Evolutionary conservation across 208 protist genomes (phyloP).

Genomic region (Trichomonas vaginalis): DNA sequence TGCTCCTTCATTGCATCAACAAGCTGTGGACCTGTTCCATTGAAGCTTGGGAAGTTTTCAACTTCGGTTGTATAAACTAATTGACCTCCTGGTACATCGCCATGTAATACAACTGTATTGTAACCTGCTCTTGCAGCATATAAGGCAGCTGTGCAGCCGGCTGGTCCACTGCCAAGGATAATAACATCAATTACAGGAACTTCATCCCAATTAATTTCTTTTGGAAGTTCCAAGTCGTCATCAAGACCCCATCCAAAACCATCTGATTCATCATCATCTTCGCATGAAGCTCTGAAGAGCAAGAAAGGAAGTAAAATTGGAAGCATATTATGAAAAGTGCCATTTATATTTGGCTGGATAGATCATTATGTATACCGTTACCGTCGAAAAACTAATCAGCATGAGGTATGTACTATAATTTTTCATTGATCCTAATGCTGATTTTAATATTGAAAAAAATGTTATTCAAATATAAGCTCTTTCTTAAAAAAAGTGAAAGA

Average conservation of each 20-base stretch:
- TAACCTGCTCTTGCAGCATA: conserved; percentile 47
- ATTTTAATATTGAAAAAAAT: too few species aligned
- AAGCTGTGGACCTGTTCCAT: conserved; percentile 32
- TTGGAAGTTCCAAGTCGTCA: background rate
- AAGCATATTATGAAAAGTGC: background rate
- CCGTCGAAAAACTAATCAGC: too few species aligned
- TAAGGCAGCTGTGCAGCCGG: conserved; percentile 55
- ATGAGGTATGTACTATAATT: too few species aligned
- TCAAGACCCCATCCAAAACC: background rate
- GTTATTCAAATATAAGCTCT: too few species aligned
- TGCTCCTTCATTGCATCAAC: conserved; percentile 38
- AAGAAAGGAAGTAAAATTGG: background rate
- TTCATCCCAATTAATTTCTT: background rate
- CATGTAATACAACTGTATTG: conserved; percentile 33
- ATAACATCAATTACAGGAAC: background rate
- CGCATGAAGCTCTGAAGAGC: background rate
- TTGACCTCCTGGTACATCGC: conserved; percentile 45
- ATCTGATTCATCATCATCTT: background rate
- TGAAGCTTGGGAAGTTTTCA: conserved; percentile 51
- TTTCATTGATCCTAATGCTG: too few species aligned
- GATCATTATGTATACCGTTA: too few species aligned
- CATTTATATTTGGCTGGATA: too few species aligned
- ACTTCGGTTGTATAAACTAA: conserved; percentile 55
- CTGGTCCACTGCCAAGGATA: background rate
- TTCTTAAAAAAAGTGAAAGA: too few species aligned